phyloP scores from a whole-genome alignment of 371 early-diverging fungal genomes.

The Apophysomyces sp. region DNA sequence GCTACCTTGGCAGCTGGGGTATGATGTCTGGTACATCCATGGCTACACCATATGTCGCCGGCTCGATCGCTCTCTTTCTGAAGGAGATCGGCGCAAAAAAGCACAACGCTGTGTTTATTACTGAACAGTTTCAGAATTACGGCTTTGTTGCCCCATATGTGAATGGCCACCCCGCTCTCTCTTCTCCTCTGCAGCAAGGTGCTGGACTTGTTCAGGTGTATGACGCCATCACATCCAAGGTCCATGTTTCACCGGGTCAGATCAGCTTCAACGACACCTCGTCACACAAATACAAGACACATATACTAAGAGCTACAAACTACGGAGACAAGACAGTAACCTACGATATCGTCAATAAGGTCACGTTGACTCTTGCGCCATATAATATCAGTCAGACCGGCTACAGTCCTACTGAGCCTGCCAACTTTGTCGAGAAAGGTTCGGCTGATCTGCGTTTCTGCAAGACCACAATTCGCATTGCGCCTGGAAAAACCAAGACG shows the following conservation, averaged over 20 bases:
- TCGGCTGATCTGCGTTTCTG: slow-evolving; percentile 37
- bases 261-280: slow-evolving; percentile 69
- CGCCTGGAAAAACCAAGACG: slow-evolving; percentile 38
- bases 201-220: slow-evolving; percentile 73
- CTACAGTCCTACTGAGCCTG: slow-evolving; percentile 31
- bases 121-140: slow-evolving; percentile 51
- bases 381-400: slow-evolving; percentile 27
- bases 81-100: slow-evolving; percentile 28
- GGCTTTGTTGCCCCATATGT: slow-evolving; percentile 27
- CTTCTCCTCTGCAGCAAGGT: slow-evolving; percentile 57
- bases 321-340: slow-evolving; percentile 45
- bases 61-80: slow-evolving; percentile 61
- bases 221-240: slow-evolving; percentile 53
- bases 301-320: slow-evolving; percentile 59
- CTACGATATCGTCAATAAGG: slow-evolving; percentile 45
- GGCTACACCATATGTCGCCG: slow-evolving; percentile 74
- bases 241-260: slow-evolving; percentile 57
- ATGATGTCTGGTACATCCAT: slow-evolving; percentile 59
- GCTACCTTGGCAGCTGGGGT: slow-evolving; percentile 46
- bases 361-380: slow-evolving; percentile 40
- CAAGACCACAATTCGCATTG: slow-evolving; percentile 28
- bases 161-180: slow-evolving; percentile 14
- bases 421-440: slow-evolving; percentile 17
- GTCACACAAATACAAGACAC: slow-evolving; percentile 27
- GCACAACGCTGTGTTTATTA: slow-evolving; percentile 16